Evolutionary conservation across 2,329 filamentous ascomycete species (phyloP).

Genomic region (Sporothrix brunneoviolacea): DNA sequence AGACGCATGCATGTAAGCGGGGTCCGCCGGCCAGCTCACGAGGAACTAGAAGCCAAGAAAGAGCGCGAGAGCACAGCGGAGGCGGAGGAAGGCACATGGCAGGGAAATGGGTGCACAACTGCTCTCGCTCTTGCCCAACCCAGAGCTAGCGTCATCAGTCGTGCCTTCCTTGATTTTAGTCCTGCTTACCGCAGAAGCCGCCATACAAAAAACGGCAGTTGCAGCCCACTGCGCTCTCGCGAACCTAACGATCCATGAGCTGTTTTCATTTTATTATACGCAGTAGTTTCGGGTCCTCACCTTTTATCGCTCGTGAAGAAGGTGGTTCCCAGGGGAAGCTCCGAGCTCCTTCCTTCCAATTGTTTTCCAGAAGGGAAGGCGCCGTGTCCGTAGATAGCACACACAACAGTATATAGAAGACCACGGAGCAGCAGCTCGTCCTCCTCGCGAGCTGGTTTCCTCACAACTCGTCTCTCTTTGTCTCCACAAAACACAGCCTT

Average conservation of each 20-base stretch:
- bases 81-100: not conserved
- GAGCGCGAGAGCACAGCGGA: not conserved
- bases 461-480: not conserved
- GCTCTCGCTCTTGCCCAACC: not conserved
- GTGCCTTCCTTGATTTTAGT: slow-evolving; percentile 10
- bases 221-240: not conserved
- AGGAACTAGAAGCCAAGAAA: too few species aligned
- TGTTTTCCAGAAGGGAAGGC: not conserved
- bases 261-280: not conserved
- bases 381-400: not conserved
- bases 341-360: not conserved
- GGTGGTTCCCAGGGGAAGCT: not conserved
- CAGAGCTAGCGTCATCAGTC: slow-evolving; percentile 5
- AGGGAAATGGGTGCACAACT: too few species aligned
- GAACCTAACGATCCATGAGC: not conserved
- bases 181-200: slow-evolving; percentile 12
- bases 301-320: not conserved
- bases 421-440: too few species aligned
- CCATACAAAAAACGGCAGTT: slow-evolving; percentile 4
- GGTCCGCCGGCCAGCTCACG: too few species aligned
- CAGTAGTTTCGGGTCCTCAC: not conserved
- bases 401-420: not conserved
- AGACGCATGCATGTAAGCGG: slow-evolving; percentile 1
- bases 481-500: slow-evolving; percentile 11
- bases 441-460: too few species aligned